Evolutionary conservation across 192 early-diverging fungal genomes (phyloP).

Genomic region (Chytriomyces sp.): DNA sequence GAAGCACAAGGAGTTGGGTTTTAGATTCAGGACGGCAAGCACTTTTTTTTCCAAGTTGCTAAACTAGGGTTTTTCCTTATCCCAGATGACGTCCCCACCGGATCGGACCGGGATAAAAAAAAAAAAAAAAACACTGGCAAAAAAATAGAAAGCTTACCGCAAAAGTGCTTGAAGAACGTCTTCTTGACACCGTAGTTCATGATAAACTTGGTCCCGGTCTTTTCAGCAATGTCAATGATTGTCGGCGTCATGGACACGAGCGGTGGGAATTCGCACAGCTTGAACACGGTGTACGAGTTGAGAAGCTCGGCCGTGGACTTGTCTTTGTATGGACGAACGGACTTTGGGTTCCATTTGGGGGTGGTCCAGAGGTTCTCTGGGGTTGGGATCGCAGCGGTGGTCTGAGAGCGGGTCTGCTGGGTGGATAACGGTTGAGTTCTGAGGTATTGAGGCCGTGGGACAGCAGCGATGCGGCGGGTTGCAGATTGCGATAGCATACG

Average conservation of each 20-base stretch:
- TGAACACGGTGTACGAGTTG: slow-evolving; percentile 71
- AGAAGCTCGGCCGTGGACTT: slow-evolving; percentile 66
- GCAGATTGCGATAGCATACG: no score
- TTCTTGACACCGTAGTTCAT: slow-evolving; percentile 60
- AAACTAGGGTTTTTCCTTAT: not conserved
- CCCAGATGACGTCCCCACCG: not conserved
- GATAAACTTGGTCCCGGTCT: slow-evolving; percentile 34
- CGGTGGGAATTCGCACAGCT: slow-evolving; percentile 65
- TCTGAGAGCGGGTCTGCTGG: no score
- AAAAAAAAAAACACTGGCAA: not conserved
- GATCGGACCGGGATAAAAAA: not conserved
- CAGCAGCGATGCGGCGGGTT: no score
- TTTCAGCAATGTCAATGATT: slow-evolving; percentile 62
- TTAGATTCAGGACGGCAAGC: slow-evolving; percentile 12
- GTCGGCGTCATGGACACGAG: slow-evolving; percentile 66
- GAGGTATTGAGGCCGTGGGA: no score
- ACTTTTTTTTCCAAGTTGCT: no score
- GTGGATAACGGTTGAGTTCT: no score
- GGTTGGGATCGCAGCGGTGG: not conserved
- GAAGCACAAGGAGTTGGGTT: not conserved
- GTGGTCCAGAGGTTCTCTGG: slow-evolving; percentile 2
- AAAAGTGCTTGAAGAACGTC: slow-evolving; percentile 93
- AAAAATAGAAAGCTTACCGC: slow-evolving; percentile 64
- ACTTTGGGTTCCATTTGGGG: slow-evolving; percentile 14
- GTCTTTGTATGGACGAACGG: slow-evolving; percentile 53